Evolutionary conservation across 805 yeast genomes (phyloP), one percentile per base, ranked within the genome.

Genomic region (Yamadazyma paraphyllophila): DNA sequence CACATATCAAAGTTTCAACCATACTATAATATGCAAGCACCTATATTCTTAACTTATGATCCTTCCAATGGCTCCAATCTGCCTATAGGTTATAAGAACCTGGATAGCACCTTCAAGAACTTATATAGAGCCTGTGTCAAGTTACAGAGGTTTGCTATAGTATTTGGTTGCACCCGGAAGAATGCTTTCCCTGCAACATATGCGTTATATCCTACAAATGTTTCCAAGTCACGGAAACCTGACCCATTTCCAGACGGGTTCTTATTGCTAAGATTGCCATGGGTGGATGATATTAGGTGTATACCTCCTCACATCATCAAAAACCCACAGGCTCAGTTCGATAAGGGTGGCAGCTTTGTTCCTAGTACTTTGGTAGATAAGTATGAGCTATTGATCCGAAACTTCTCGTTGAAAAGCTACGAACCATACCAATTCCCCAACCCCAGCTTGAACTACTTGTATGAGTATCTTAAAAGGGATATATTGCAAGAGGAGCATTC

Each of bases 1-100:
- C 65, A 73, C 15, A 54, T 71, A 3, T 50, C 59, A 7, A 69
- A 75, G 36, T 67, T 77, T 41, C 71, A 74, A 47, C 76, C 81
- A 2, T 74, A 67, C 46, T 78, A 82, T 57, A 78, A 77, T 50
- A 60, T 78, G 9, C 65, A 74, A 2, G 76, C 80, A 4, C 76
- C 95, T 0, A 55, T 74, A 1, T 84, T 90, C 52, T 62, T 92
- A 0, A 80, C 83, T 7, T 90, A 96, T 0, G 83, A 84, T 56
- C 60, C 68, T 32, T 80, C 76, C 29, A 60, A 71, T 47, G 59
- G 52, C 16, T 45, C 61, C 3, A 41, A 55, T 4, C 45, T 54
- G 6, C 56, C 49, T 16, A 80, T 77, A 1, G 73, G 74, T 0
- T 78, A 69, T 48, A 63, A 73, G 20, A 87, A 91, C 20, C 86